phyloP scores from a whole-genome alignment of 768 basidiomycete genomes.

The Leucosporidium creatinivorum region DNA sequence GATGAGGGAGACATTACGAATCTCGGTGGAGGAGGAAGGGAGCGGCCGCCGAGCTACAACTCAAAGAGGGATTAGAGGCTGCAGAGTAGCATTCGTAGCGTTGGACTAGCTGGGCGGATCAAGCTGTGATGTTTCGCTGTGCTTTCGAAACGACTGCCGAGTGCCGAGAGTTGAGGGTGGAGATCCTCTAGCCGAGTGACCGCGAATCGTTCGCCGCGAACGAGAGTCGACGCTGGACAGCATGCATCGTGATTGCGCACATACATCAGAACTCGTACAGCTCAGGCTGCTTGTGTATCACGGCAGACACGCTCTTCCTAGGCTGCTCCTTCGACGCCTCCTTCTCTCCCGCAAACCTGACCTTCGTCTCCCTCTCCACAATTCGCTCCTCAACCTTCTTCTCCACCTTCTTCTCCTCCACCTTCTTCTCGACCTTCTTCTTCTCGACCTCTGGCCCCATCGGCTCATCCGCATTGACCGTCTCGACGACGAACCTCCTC shows the following conservation, averaged over 20 bases:
- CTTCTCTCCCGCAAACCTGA: background rate
- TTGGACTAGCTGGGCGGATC: background rate
- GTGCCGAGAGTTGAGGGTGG: too few species aligned
- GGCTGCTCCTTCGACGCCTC: background rate
- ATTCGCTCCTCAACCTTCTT: background rate
- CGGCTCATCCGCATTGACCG: constrained; percentile 55
- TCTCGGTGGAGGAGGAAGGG: too few species aligned
- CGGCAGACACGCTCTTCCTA: background rate
- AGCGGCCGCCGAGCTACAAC: background rate
- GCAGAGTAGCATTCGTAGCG: background rate
- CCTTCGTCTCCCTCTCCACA: background rate
- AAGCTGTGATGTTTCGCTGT: background rate
- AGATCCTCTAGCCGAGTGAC: too few species aligned
- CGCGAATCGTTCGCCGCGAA: too few species aligned
- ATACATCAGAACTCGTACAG: constrained; percentile 41
- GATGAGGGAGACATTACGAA: too few species aligned
- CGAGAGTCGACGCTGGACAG: too few species aligned
- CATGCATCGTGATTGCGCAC: too few species aligned
- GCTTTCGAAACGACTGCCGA: background rate
- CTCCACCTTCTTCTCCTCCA: constrained; percentile 11
- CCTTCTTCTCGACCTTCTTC: constrained; percentile 9
- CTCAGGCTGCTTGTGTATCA: constrained; percentile 7
- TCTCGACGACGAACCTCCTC: constrained; percentile 81
- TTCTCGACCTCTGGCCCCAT: constrained; percentile 9
- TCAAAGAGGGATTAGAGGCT: background rate